Base-by-base conservation (phyloP, 805 yeast species). In the Tetrapisispora namnaoensis region DNA sequence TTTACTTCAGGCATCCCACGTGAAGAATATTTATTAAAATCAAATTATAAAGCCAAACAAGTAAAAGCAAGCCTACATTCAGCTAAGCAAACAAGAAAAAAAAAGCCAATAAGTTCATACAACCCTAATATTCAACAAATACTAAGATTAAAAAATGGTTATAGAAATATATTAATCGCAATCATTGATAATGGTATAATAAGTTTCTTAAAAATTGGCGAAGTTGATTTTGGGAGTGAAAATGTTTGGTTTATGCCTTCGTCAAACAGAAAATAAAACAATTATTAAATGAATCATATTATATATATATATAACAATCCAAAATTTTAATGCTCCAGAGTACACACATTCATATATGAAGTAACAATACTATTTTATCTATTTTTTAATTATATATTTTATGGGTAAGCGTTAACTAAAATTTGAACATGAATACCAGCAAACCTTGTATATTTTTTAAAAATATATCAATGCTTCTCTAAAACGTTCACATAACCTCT, bases 121-220 rank as follows among this genome's bases (percentile, higher is more conserved):
- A 47, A 61, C 2, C 55, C 59, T 7, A 58, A 57, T 40, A 49
- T 51, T 49, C 70, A 61, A 67, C 78, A 65, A 50, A 49, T 54
- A 42, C 57, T 55, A 21, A 57, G 76, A 43, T 61, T 82, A 39
- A 80, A 76, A 53, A 65, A 65, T 36, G 90, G 91, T 0, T 62
- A 71, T 49, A 64, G 79, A 20, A 71, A 70, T 24, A 67, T 83
- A 6, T 65, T 86, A 3, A 40, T 70, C n/a, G 95, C 95, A 0
- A 70, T 83, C 1, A 78, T 87, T 6, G 93, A 86, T 60, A 73
- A 78, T 55, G 95, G 96, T 0, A 71, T 86, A 5, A 74, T 86
- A 17, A 84, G 82, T 58, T 86, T 83, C 57, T 70, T 79, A n/a
- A 70, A 69, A 42, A 55, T 81, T 18, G 61, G 76, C 6, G 77